Evolutionary conservation across 2,329 filamentous ascomycete species (phyloP).

Genomic region (Capronia americana): DNA sequence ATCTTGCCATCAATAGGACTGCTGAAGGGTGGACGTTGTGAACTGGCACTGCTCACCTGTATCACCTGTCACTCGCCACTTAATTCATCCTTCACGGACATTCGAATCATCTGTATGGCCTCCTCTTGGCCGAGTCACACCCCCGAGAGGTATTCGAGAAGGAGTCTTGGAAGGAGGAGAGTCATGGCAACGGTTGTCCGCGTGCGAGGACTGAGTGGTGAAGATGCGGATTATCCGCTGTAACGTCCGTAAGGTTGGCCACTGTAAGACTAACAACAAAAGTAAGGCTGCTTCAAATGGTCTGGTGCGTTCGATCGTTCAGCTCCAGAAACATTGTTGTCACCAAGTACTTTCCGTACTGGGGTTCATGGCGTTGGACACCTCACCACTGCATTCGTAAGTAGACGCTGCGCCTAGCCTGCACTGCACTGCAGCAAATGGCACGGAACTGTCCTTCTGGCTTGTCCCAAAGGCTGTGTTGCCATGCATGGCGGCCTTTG

Average conservation of each 20-base stretch:
- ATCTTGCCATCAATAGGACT: background rate
- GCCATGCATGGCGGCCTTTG: background rate
- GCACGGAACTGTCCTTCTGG: background rate
- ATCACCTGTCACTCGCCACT: background rate
- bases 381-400: background rate
- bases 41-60: background rate
- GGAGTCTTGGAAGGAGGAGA: background rate
- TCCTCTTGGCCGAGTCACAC: background rate
- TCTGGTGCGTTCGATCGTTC: background rate
- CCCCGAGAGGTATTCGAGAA: background rate
- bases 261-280: background rate
- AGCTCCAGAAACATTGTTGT: background rate
- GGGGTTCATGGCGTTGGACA: background rate
- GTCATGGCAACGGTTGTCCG: background rate
- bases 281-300: background rate
- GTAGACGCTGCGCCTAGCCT: background rate
- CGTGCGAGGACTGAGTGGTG: background rate
- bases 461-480: background rate
- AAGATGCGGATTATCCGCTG: background rate
- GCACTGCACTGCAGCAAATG: background rate
- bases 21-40: background rate
- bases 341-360: background rate
- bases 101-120: background rate
- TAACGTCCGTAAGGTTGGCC: background rate
- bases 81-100: background rate